These are phyloP conservation scores for Sugiyamaella castrensis DNA, from an alignment of 1,139 yeast genomes.

Conservation along the genomic window DNA sequence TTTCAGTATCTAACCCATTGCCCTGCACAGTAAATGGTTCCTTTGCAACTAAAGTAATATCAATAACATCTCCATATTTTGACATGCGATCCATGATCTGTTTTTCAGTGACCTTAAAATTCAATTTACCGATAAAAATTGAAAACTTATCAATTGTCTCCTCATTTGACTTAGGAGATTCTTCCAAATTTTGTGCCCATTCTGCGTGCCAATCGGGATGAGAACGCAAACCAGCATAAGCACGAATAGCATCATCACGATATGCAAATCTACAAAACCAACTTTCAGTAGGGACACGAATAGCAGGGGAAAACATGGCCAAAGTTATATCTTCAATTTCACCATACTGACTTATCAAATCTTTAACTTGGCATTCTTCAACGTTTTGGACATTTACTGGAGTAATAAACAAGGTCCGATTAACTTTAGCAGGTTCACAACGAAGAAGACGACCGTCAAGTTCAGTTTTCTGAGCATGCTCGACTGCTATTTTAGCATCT, in stretches of 20 bases:
- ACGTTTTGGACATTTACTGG: slow-evolving; percentile 20
- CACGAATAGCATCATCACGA: slow-evolving; percentile 87
- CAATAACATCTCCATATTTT: slow-evolving; percentile 61
- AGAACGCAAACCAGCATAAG: slow-evolving; percentile 65
- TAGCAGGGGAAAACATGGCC: slow-evolving; percentile 18
- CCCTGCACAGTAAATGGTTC: slow-evolving; percentile 4
- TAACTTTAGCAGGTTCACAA: slow-evolving; percentile 89
- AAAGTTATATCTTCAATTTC: slow-evolving; percentile 64
- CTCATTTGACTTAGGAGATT: slow-evolving; percentile 13
- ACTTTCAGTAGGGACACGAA: slow-evolving; percentile 10
- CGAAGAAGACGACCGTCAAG: slow-evolving; percentile 75
- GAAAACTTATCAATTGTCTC: slow-evolving; percentile 59
- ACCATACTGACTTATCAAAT: slow-evolving; percentile 54
- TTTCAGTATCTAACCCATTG: background rate
- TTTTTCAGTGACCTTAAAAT: slow-evolving; percentile 52
- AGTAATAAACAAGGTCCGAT: slow-evolving; percentile 63
- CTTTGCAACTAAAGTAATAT: slow-evolving; percentile 27
- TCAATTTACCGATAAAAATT: slow-evolving; percentile 74
- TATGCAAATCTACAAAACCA: slow-evolving; percentile 84
- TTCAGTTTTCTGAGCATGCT: slow-evolving; percentile 62
- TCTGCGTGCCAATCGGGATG: slow-evolving; percentile 56
- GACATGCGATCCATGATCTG: slow-evolving; percentile 56
- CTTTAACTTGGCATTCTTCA: slow-evolving; percentile 38
- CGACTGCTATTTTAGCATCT: slow-evolving; percentile 69
- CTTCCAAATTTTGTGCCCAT: slow-evolving; percentile 75